phyloP scores from a whole-genome alignment of 2,329 filamentous ascomycete species.

The Ceratocystis lukuohia region DNA sequence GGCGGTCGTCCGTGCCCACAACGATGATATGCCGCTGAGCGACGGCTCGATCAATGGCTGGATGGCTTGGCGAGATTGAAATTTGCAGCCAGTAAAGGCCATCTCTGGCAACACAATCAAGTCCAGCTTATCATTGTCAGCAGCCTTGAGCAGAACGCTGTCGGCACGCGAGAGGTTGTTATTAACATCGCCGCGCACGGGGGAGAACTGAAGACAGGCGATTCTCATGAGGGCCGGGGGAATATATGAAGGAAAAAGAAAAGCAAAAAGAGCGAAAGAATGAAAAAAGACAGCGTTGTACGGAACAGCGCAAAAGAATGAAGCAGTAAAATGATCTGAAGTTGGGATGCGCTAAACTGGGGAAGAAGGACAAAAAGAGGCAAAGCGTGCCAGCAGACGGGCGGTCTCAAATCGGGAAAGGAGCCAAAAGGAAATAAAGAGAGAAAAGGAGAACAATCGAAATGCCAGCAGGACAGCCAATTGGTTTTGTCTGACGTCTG shows the following conservation, averaged over 20 bases:
- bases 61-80: conserved; percentile 55
- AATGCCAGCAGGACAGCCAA: neutral
- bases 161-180: conserved; percentile 60
- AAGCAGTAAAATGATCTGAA: neutral
- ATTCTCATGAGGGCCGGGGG: conserved; percentile 40
- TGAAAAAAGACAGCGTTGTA: neutral
- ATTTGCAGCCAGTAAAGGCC: conserved; percentile 70
- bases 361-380: neutral
- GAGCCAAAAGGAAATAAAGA: neutral
- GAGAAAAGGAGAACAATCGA: neutral
- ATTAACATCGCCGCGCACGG: conserved; percentile 54
- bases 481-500: neutral
- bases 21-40: conserved; percentile 50
- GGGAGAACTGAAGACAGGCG: conserved; percentile 58
- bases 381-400: neutral
- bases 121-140: conserved; percentile 30
- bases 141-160: conserved; percentile 39
- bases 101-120: conserved; percentile 63
- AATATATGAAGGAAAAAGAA: neutral
- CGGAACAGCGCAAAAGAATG: neutral
- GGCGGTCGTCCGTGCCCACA: conserved; percentile 58
- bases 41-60: conserved; percentile 54
- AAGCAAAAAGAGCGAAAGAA: neutral
- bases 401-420: too few species aligned
- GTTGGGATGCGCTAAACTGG: too few species aligned